Conservation (phyloP, 768 basidiomycete species). For the Lentinula raphanica region DNA sequence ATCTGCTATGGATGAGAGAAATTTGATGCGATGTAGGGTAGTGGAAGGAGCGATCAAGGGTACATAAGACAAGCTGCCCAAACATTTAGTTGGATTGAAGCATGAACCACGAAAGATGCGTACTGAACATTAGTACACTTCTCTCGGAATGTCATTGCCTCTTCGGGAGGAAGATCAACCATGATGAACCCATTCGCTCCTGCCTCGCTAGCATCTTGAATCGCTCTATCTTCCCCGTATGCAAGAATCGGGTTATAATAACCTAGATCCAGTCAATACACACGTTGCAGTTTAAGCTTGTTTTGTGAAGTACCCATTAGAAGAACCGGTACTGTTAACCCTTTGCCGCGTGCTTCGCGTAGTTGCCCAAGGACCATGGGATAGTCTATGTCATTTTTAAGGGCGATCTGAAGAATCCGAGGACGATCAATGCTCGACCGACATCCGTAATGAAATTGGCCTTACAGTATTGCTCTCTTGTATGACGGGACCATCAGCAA, state of each 20-base stretch:
- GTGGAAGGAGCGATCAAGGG: slow-evolving; percentile 96
- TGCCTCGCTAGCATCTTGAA: slow-evolving; percentile 81
- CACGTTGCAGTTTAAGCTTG: neutral
- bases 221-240: slow-evolving; percentile 92
- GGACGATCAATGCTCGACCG: neutral
- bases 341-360: slow-evolving; percentile 72
- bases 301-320: slow-evolving; percentile 70
- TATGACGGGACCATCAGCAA: slow-evolving; percentile 91
- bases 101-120: slow-evolving; percentile 23
- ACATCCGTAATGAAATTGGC: slow-evolving; percentile 10
- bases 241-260: slow-evolving; percentile 97
- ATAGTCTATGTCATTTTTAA: slow-evolving; percentile 79
- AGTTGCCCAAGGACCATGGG: slow-evolving; percentile 67
- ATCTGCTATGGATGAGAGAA: slow-evolving; percentile 90
- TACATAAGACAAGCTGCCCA: slow-evolving; percentile 80
- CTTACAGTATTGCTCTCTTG: slow-evolving; percentile 90
- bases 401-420: slow-evolving; percentile 56
- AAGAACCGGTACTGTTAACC: slow-evolving; percentile 81
- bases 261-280: slow-evolving; percentile 41
- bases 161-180: slow-evolving; percentile 97
- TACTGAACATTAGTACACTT: slow-evolving; percentile 81
- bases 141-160: slow-evolving; percentile 84
- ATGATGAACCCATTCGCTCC: slow-evolving; percentile 98
- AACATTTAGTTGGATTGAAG: slow-evolving; percentile 3
- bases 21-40: slow-evolving; percentile 78